Base-by-base conservation (phyloP, 352 stramenopile genomes). In the Thalassiosira mediterranea region DNA sequence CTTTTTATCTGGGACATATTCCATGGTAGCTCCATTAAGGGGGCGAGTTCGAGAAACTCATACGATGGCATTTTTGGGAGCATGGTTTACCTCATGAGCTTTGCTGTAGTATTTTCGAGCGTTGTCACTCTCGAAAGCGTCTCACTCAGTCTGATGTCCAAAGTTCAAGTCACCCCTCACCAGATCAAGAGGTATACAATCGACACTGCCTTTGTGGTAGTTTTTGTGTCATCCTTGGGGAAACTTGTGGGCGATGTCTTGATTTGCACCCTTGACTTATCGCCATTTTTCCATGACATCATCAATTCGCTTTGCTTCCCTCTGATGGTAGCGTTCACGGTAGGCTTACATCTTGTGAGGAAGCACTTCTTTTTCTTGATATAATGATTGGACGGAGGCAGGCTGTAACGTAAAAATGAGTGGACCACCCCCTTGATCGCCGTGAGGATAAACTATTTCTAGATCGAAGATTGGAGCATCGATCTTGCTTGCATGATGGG, bases 311-410 rank as follows among this genome's bases (percentile, higher is more conserved):
- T 92, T 17, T 72, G 76, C 8, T 75, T 91, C 10, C 65, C 71
- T 47, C 31, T 89, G 32, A 65, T 90, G 2, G 40, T 88, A 10
- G 58, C 26, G 2, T 84, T 77, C 40, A 52, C 80, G 8, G 61
- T 65, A 25, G 64, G 76, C 7, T 48, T 72, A 4, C 85, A 80
- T 64, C 29, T 90, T 29, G 70, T 91, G 19, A 72, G 64, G 71
- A 85, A 83, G 60, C 79, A 91, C 59, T 92, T 73, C 60, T 92
- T 90, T 62, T 92, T 89, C 73, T 74, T 92, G 46, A 85, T 91
- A 56, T 42, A 42, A 42, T n/a, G n/a, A n/a, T n/a, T n/a, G n/a
- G n/a, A n/a, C n/a, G n/a, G n/a, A n/a, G n/a, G n/a, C n/a, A n/a
- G n/a, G n/a, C n/a, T n/a, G n/a, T n/a, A n/a, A n/a, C n/a, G n/a